A percentile compares a stretch with the other conserved stretches of the same genome.
Evolutionary conservation across 768 basidiomycete genomes (phyloP).

Genomic region (Scleroderma citrinum): DNA sequence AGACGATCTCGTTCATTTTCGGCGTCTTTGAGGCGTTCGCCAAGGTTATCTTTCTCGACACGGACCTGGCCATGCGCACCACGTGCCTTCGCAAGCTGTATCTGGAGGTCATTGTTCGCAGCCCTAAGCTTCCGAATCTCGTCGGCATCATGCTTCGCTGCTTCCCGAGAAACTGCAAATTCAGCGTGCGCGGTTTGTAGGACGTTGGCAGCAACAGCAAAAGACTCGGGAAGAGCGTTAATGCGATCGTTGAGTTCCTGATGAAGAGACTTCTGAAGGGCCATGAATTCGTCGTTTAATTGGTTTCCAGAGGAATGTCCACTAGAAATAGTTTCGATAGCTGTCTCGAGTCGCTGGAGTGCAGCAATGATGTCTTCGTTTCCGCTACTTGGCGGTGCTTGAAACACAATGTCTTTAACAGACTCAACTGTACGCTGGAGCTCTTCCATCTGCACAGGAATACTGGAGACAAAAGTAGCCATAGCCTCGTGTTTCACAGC

Average conservation of each 20-base stretch:
- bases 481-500: constrained; percentile 37
- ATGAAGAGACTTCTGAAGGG: constrained; percentile 47
- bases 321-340: constrained; percentile 43
- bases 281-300: constrained; percentile 43
- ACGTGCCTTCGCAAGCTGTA: constrained; percentile 71
- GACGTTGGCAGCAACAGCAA: constrained; percentile 46
- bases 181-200: constrained; percentile 61
- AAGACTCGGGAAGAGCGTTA: constrained; percentile 50
- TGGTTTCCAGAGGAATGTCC: constrained; percentile 45
- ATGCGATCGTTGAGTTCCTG: constrained; percentile 51
- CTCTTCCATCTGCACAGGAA: constrained; percentile 43
- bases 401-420: constrained; percentile 17
- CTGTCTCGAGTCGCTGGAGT: constrained; percentile 41
- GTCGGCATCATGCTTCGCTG: constrained; percentile 57
- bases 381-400: constrained; percentile 10
- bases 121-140: constrained; percentile 53
- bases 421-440: constrained; percentile 40
- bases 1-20: constrained; percentile 66
- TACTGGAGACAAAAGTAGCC: constrained; percentile 34
- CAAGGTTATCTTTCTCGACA: constrained; percentile 73
- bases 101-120: constrained; percentile 61
- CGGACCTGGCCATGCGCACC: constrained; percentile 71
- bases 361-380: constrained; percentile 27
- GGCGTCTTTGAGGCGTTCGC: constrained; percentile 51
- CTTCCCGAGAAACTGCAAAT: constrained; percentile 50